Percentiles rank a stretch among this genome's conserved stretches.
Evolutionary conservation across 140 eudicot species (phyloP).

Genomic region (Oenanthe javanica): DNA sequence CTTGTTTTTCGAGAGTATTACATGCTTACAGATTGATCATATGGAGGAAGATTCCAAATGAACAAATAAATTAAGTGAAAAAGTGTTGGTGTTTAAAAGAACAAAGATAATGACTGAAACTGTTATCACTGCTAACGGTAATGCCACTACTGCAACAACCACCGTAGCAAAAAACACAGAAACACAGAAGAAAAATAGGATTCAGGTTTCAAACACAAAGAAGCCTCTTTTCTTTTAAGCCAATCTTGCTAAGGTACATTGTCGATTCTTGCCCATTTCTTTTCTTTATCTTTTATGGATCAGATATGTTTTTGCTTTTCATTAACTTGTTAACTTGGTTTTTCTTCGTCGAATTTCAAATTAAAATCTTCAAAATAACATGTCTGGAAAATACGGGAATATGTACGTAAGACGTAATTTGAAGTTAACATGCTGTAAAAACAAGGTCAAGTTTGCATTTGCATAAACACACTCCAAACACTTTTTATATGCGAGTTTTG

Average conservation of each 20-base stretch:
- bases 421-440: too few species aligned
- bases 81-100: background rate
- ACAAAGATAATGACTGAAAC: background rate
- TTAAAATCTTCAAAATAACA: too few species aligned
- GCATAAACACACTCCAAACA: background rate
- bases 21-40: background rate
- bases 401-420: too few species aligned
- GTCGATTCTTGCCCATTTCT: too few species aligned
- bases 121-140: background rate
- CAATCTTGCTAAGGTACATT: constrained; percentile 23
- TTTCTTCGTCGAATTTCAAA: too few species aligned
- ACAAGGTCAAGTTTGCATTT: too few species aligned
- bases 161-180: constrained; percentile 12
- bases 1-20: constrained; percentile 4
- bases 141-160: background rate
- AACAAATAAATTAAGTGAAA: background rate
- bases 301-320: too few species aligned
- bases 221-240: constrained; percentile 90
- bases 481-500: too few species aligned
- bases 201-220: constrained; percentile 91
- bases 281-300: background rate
- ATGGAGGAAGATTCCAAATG: background rate
- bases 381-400: too few species aligned
- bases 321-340: too few species aligned
- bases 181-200: constrained; percentile 62